Base-by-base conservation (phyloP, 805 yeast species). In the Kluyveromyces starmeri region DNA sequence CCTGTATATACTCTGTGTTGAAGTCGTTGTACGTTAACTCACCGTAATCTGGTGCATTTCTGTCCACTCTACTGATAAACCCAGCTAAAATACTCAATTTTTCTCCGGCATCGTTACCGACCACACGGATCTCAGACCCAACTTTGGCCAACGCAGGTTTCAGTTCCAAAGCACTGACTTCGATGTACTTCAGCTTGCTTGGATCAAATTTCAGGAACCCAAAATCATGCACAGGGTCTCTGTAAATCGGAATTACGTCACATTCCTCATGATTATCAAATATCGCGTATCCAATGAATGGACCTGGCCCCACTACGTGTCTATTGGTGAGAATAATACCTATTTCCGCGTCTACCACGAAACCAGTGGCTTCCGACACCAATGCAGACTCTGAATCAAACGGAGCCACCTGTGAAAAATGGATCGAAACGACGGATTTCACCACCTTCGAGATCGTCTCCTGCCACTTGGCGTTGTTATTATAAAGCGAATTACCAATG, bases 51-150 rank as follows among this genome's bases (percentile, higher is more conserved):
- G 96, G 96, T 5, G 96, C 94, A 54, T 86, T 86, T 66, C 96
- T 75, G 61, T 86, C 96, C 39, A 85, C 61, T 54, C 96, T 73
- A 35, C 71, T 62, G 28, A 64, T 64, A 57, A 86, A 84, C 21
- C 96, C 96, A 2, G 95, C 73, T 46, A 86, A 64, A 48, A 88
- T 88, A 32, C 94, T 79, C 29, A 88, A 65, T 58, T 88, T 86
- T 56, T 88, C 96, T 52, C 96, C 96, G 10, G 95, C 94, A 63
- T 88, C 96, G 59, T 88, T 88, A 66, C 96, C 96, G 24, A 88
- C 88, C 19, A 88, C 95, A 50, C 96, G 71, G 50, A 88, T 86
- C 55, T 88, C 96, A 25, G 84, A 74, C 23, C 96, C 96, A n/a
- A 88, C 88, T 48, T 73, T 71, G 19, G 95, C 95, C 40, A 80